Evolutionary conservation across 2,329 filamentous ascomycete genomes (phyloP).

Genomic region (Lasiodiplodia gonubiensis): DNA sequence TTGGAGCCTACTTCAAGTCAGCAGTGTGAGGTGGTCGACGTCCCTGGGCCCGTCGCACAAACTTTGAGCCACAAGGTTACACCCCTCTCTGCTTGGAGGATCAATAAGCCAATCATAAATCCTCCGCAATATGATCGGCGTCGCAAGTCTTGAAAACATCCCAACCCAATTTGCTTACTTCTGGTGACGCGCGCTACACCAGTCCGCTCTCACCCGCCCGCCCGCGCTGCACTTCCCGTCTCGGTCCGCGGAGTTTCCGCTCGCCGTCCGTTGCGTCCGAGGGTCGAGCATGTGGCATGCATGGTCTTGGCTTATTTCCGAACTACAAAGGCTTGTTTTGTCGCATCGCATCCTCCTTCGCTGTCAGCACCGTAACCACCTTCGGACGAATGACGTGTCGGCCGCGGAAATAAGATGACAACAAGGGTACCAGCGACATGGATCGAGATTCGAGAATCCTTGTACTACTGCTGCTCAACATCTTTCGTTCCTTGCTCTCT

Average conservation of each 20-base stretch:
- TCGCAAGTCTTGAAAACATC: neutral
- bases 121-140: slow-evolving; percentile 12
- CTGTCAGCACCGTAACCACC: too few relatives aligned
- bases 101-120: neutral
- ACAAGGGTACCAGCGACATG: too few relatives aligned
- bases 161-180: neutral
- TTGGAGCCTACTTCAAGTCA: neutral
- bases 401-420: too few relatives aligned
- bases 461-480: too few relatives aligned
- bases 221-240: too few relatives aligned
- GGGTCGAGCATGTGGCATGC: too few relatives aligned
- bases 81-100: neutral
- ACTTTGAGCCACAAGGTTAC: neutral
- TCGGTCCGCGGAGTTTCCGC: neutral
- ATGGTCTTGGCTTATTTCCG: too few relatives aligned
- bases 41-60: neutral
- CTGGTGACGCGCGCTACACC: neutral
- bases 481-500: too few relatives aligned
- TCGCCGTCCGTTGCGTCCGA: neutral
- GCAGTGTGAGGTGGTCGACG: neutral
- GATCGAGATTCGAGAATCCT: too few relatives aligned
- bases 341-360: too few relatives aligned
- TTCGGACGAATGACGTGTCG: too few relatives aligned
- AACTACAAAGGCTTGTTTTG: too few relatives aligned
- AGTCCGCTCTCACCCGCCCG: neutral